Evolutionary conservation across 139 green algal genomes (phyloP).

Genomic region (Chlamydomonas sphaeroides): DNA sequence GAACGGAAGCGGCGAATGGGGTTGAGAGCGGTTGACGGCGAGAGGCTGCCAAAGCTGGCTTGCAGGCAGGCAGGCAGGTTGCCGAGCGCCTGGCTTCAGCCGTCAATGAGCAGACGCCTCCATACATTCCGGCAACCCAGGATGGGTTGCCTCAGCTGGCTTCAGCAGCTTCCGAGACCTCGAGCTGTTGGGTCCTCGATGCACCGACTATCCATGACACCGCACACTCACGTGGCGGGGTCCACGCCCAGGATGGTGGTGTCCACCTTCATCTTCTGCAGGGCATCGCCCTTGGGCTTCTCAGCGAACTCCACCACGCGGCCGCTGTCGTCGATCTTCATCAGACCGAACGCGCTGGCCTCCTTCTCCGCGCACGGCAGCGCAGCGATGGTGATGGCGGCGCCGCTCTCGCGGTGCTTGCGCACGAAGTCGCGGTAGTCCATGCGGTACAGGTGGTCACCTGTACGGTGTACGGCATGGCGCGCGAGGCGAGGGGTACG

Average conservation of each 20-base stretch:
- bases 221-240: constrained; percentile 56
- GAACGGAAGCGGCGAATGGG: background rate
- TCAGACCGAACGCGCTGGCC: constrained; percentile 95
- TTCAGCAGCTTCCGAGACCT: too few species aligned
- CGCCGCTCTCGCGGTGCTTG: constrained; percentile 85
- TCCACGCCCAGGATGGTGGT: constrained; percentile 91
- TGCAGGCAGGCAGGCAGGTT: too few species aligned
- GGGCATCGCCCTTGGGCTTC: constrained; percentile 95
- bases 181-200: too few species aligned
- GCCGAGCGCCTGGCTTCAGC: too few species aligned
- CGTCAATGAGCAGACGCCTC: too few species aligned
- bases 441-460: constrained; percentile 99
- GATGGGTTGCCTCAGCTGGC: too few species aligned
- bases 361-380: constrained; percentile 93
- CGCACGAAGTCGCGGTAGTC: constrained; percentile 98
- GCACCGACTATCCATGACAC: too few species aligned
- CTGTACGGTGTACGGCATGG: constrained; percentile 60
- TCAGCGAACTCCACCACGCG: constrained; percentile 96
- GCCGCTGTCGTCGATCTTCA: constrained; percentile 97
- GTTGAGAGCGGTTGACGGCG: too few species aligned
- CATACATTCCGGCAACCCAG: too few species aligned
- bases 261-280: constrained; percentile 96
- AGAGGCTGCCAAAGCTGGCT: too few species aligned
- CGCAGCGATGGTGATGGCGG: constrained; percentile 98
- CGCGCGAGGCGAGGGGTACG: too few species aligned